Evolutionary conservation across 176 grass and related monocot genomes (phyloP), one percentile per base, ranked within the genome.

Genomic region (Elymus sibiricus): DNA sequence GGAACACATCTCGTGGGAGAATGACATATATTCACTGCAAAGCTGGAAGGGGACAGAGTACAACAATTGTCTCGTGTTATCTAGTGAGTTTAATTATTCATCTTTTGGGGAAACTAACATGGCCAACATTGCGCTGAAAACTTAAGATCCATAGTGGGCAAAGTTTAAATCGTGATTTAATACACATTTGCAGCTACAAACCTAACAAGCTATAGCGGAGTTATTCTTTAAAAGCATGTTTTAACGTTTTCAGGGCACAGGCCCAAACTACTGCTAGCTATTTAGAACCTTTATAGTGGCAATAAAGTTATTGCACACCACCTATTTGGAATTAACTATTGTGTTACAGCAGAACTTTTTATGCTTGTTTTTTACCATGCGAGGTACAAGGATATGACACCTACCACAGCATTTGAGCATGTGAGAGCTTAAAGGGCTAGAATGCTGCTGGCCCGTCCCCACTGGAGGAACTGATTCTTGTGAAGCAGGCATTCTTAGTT

Each of bases 1-100:
- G 88, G 86, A 95, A 95, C 85, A 87, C 85, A 65, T 84, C 90
- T 81, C 84, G 53, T 87, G 87, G 89, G 67, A 98, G 88, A 78
- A 90, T 85, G 60, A 98, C 95, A 74, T 98, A 98, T 62, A 94
- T 98, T 64, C 95, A 98, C 68, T 98, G 93, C 88, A 95, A 98
- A 89, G 95, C 95, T 69, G 95, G 95, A 68, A 95, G 95, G 47
- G 95, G 95, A 1, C 86, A 91, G 42, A 95, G 95, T 86, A 98
- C 93, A 56, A 93, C 93, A 46, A 70, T 98, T 83, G 91, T 95
- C 62, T 89, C 95, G 27, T 98, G 95, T 86, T 98, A 94, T 94
- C 71, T 98, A 88, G 91, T 98, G 95, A 78, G 40, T 38, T 34
- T 73, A 39, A 44, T 63, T 86, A 38, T 75, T 34, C 51, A 38